Evolutionary conservation across 148 eudicot species (phyloP).

Genomic region (Rhododendron henanense): DNA sequence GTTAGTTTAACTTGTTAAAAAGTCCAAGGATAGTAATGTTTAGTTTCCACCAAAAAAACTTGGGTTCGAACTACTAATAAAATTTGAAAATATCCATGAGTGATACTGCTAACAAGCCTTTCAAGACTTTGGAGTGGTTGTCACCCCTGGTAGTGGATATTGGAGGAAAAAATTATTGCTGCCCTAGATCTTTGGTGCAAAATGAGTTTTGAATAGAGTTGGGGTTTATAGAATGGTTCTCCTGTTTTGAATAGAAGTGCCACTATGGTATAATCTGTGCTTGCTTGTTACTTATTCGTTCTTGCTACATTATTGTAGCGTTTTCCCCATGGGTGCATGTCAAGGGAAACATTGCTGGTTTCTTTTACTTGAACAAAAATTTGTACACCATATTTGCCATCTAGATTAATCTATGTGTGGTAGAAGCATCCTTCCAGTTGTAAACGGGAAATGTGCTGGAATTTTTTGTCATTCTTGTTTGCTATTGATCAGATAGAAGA

Average conservation of each 20-base stretch:
- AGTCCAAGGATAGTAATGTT: not conserved
- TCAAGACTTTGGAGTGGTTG: not conserved
- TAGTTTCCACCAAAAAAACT: not conserved
- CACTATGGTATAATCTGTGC: not conserved
- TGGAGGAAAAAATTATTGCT: not conserved
- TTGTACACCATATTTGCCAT: not conserved
- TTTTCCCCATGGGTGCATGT: not conserved
- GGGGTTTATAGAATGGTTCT: not conserved
- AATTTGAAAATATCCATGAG: not conserved
- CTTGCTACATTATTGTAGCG: not conserved
- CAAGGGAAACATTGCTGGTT: not conserved
- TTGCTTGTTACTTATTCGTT: not conserved
- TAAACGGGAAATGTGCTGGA: not conserved
- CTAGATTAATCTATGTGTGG: not conserved
- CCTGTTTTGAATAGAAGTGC: not conserved
- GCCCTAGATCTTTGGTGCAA: not conserved
- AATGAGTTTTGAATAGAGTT: not conserved
- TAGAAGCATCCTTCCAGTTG: not conserved
- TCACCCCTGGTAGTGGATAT: not conserved
- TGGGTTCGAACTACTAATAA: not conserved
- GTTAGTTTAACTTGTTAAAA: not conserved
- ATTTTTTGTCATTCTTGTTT: slow-evolving; percentile 8
- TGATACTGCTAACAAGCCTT: not conserved
- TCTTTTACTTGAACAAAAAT: not conserved
- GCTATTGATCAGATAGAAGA: slow-evolving; percentile 40